Evolutionary conservation across 1,284 basidiomycete species (phyloP).

Genomic region (Fomitopsis palustris): DNA sequence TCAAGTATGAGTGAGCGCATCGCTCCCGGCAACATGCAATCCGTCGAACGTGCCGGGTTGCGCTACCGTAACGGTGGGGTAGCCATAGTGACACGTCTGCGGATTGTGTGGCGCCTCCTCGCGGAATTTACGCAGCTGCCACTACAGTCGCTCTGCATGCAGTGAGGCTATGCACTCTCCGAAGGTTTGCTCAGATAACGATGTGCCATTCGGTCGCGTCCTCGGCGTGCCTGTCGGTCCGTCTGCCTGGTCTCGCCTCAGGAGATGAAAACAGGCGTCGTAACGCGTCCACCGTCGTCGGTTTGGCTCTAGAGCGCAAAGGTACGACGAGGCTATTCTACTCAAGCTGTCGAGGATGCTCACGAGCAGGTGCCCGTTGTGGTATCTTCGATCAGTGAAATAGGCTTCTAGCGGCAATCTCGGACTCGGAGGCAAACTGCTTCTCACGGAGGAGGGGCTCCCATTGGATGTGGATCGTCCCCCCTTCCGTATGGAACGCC

Average conservation of each 20-base stretch:
- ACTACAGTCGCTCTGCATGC: neutral
- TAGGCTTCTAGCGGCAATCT: constrained; percentile 4
- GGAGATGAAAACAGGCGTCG: too few relatives aligned
- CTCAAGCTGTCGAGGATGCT: neutral
- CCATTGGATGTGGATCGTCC: constrained; percentile 2
- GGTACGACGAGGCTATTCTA: neutral
- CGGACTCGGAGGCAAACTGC: neutral
- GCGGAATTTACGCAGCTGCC: neutral
- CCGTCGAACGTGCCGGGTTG: neutral
- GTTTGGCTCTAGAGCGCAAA: neutral
- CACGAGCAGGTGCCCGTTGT: neutral
- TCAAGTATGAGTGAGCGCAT: neutral
- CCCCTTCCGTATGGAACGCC: constrained; percentile 13
- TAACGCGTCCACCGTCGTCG: neutral
- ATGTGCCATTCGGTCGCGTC: neutral
- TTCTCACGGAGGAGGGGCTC: neutral
- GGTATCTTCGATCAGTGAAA: constrained; percentile 5
- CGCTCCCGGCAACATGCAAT: neutral
- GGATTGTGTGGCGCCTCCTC: neutral
- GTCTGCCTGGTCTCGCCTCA: neutral
- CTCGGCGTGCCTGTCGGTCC: neutral
- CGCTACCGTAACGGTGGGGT: neutral
- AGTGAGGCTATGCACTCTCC: neutral
- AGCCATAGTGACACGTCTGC: neutral
- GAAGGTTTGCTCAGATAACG: neutral